phyloP scores from a whole-genome alignment of 1,284 basidiomycete species.

The Neotropicomus parvogracilis region DNA sequence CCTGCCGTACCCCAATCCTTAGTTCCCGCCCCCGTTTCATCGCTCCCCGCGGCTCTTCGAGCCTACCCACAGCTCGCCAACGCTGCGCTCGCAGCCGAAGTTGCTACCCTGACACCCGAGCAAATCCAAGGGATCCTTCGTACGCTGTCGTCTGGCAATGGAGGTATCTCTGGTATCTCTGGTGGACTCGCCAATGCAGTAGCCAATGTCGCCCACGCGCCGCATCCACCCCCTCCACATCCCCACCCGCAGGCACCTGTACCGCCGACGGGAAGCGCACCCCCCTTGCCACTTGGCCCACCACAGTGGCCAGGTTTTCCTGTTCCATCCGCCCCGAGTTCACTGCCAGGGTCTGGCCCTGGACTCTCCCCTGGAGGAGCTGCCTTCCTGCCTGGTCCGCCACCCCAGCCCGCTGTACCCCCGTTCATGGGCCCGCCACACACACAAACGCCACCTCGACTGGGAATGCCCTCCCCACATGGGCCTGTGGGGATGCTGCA shows the following conservation, averaged over 20 bases:
- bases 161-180: slow-evolving; percentile 27
- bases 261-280: neutral
- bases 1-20: slow-evolving; percentile 20
- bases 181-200: slow-evolving; percentile 31
- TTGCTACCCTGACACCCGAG: slow-evolving; percentile 57
- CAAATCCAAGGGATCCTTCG: slow-evolving; percentile 57
- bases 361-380: neutral
- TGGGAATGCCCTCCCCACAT: slow-evolving; percentile 17
- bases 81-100: slow-evolving; percentile 35
- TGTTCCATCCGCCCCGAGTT: slow-evolving; percentile 1
- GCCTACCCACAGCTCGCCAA: slow-evolving; percentile 35
- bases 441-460: slow-evolving; percentile 21
- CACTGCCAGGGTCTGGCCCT: slow-evolving; percentile 10
- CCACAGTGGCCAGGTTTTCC: slow-evolving; percentile 28
- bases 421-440: slow-evolving; percentile 21
- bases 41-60: slow-evolving; percentile 28
- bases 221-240: slow-evolving; percentile 10
- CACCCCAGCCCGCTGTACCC: slow-evolving; percentile 3
- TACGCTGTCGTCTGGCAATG: slow-evolving; percentile 38
- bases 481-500: slow-evolving; percentile 16
- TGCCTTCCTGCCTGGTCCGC: slow-evolving; percentile 14
- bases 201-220: slow-evolving; percentile 24
- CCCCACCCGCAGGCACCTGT: slow-evolving; percentile 1
- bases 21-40: slow-evolving; percentile 6
- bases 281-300: slow-evolving; percentile 13